Evolutionary conservation across 1,284 basidiomycete species (phyloP).

Genomic region (Moesziomyces sp.): DNA sequence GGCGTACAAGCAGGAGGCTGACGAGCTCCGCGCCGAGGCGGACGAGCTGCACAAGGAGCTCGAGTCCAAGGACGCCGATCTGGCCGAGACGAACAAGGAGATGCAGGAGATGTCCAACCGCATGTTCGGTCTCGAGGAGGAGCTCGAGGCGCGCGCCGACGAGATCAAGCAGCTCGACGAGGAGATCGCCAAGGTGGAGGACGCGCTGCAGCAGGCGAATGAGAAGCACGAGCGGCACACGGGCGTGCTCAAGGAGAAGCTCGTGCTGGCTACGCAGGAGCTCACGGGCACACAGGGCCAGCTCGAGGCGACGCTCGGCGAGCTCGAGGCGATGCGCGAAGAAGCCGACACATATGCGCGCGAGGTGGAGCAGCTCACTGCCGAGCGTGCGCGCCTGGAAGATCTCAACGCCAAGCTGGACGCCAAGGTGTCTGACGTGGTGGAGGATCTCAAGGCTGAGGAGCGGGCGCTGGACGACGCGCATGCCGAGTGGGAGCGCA

Average conservation of each 20-base stretch:
- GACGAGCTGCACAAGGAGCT: conserved; percentile 49
- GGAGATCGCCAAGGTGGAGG: conserved; percentile 76
- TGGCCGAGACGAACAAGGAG: conserved; percentile 71
- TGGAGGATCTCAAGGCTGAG: conserved; percentile 69
- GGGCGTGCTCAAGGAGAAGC: conserved; percentile 47
- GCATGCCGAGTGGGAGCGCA: conserved; percentile 69
- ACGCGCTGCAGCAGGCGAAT: conserved; percentile 73
- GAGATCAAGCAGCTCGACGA: conserved; percentile 71
- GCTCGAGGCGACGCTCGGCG: conserved; percentile 40
- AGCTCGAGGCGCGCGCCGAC: conserved; percentile 47
- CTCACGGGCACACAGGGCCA: conserved; percentile 31
- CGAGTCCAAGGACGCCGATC: conserved; percentile 66
- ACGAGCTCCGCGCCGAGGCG: conserved; percentile 40
- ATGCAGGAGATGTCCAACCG: conserved; percentile 71
- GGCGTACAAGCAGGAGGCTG: conserved; percentile 63
- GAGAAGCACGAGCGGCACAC: conserved; percentile 55
- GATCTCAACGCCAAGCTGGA: conserved; percentile 58
- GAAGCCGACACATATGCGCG: conserved; percentile 46
- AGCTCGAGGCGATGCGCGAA: conserved; percentile 51
- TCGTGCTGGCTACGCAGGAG: conserved; percentile 29
- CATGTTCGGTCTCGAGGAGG: conserved; percentile 50
- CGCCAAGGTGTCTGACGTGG: conserved; percentile 64
- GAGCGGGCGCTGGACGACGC: conserved; percentile 68
- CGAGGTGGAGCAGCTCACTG: conserved; percentile 47
- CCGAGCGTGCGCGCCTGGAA: conserved; percentile 43